These are phyloP conservation scores for Malus hybrid DNA, from an alignment of 331 rosid species.

Conservation along the genomic window DNA sequence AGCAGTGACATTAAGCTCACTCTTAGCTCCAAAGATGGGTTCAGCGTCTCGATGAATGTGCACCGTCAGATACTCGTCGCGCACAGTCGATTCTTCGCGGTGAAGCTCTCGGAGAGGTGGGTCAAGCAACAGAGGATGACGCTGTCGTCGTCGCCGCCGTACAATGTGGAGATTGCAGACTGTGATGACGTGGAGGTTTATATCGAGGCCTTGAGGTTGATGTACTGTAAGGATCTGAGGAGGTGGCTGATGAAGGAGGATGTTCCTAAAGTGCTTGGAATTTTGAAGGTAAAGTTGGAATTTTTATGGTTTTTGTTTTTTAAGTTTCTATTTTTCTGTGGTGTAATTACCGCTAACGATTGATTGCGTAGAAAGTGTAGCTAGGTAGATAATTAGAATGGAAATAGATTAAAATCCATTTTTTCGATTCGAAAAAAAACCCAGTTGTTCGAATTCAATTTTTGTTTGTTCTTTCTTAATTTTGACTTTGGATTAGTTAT, in stretches of 20 bases:
- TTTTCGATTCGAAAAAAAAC: not conserved
- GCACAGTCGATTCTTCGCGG: slow-evolving; percentile 65
- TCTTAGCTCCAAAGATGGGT: slow-evolving; percentile 60
- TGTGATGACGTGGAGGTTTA: slow-evolving; percentile 91
- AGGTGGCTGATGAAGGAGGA: slow-evolving; percentile 82
- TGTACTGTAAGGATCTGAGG: slow-evolving; percentile 84
- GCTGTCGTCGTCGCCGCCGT: slow-evolving; percentile 39
- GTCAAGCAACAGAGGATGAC: slow-evolving; percentile 48
- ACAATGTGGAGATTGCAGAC: slow-evolving; percentile 78
- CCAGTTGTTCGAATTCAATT: not conserved
- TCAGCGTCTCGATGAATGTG: slow-evolving; percentile 55
- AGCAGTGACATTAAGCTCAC: slow-evolving; percentile 78
- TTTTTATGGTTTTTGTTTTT: not conserved
- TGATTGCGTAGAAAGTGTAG: not conserved
- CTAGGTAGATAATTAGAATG: not conserved
- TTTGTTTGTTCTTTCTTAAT: not conserved
- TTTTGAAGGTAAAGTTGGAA: slow-evolving; percentile 49
- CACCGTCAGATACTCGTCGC: slow-evolving; percentile 78
- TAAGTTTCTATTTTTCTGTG: not conserved
- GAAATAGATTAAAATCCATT: not conserved
- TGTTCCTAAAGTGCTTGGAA: slow-evolving; percentile 73
- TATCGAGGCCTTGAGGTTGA: slow-evolving; percentile 68
- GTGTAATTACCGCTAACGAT: not conserved
- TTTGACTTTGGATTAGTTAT: not conserved
- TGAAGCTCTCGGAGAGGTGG: slow-evolving; percentile 77